phyloP scores from a whole-genome alignment of 2,329 filamentous ascomycete species.

The Arachnopeziza araneosa region DNA sequence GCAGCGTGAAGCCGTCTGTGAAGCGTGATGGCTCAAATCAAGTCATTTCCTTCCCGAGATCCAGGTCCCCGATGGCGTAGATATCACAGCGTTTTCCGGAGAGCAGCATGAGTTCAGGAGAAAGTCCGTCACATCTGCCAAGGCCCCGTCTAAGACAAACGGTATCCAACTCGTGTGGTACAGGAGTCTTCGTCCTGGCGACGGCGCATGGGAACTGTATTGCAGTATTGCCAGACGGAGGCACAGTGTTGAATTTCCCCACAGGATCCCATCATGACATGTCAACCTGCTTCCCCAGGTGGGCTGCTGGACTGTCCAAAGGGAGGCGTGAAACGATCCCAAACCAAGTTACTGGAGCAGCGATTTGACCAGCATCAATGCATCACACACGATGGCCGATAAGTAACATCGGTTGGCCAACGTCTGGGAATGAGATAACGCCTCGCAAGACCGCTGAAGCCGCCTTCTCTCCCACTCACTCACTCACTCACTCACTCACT shows the following conservation, averaged over 20 bases:
- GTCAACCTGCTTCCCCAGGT: constrained; percentile 9
- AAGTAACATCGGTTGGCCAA: constrained; percentile 14
- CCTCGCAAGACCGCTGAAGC: constrained; percentile 3
- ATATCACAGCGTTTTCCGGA: neutral
- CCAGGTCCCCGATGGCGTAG: neutral
- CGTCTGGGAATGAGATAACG: neutral
- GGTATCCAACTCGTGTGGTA: neutral
- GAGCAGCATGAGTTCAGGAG: neutral
- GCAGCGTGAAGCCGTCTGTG: neutral
- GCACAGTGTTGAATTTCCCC: neutral
- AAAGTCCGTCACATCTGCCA: neutral
- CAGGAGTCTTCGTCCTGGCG: neutral
- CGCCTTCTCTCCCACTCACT: too few relatives aligned
- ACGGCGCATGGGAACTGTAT: too few relatives aligned
- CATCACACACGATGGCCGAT: constrained; percentile 16
- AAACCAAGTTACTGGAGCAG: constrained; percentile 1
- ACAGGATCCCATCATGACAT: neutral
- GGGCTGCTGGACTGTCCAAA: neutral
- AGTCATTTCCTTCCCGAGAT: neutral
- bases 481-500: too few relatives aligned
- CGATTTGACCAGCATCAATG: neutral
- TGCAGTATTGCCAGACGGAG: neutral
- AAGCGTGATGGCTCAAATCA: neutral
- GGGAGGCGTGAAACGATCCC: constrained; percentile 2
- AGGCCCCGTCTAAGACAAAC: neutral